These are phyloP conservation scores for Fusarium tricinctum DNA, from an alignment of 2,329 filamentous ascomycete species.

Conservation along the genomic window DNA sequence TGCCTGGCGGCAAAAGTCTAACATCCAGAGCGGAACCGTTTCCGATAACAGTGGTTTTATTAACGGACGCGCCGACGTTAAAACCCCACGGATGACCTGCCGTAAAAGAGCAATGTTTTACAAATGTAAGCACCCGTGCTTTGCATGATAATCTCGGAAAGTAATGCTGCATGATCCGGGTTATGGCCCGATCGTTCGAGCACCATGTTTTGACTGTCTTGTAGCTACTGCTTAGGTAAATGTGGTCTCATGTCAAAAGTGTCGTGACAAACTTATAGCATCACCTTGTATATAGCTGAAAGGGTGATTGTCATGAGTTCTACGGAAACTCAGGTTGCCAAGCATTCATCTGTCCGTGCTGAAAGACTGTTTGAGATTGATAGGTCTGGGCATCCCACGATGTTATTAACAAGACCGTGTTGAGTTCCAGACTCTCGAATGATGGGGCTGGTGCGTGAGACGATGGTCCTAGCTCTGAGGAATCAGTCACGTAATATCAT, in stretches of 20 bases:
- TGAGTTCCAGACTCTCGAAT: conserved; percentile 76
- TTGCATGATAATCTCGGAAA: conserved; percentile 5
- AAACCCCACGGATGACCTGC: conserved; percentile 2
- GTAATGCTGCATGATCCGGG: conserved; percentile 1
- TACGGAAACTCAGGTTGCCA: background rate
- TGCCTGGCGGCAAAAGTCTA: background rate
- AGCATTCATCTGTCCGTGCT: background rate
- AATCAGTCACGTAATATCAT: conserved; percentile 79
- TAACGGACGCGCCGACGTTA: conserved; percentile 1
- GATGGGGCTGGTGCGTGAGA: conserved; percentile 65
- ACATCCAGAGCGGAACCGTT: conserved; percentile 8
- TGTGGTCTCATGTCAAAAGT: background rate
- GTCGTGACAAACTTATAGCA: background rate
- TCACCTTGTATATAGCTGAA: too few relatives aligned
- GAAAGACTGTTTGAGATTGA: background rate
- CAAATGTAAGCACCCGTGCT: conserved; percentile 9
- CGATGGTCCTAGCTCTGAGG: conserved; percentile 78
- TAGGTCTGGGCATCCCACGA: background rate
- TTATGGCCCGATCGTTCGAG: conserved; percentile 7
- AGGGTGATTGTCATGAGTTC: too few relatives aligned
- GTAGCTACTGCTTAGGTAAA: too few relatives aligned
- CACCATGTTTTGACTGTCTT: background rate
- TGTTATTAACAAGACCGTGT: conserved; percentile 3
- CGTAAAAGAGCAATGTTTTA: background rate
- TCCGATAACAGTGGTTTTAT: conserved; percentile 5